Base-by-base conservation (phyloP, 768 basidiomycete genomes). In the Trametes punicea region DNA sequence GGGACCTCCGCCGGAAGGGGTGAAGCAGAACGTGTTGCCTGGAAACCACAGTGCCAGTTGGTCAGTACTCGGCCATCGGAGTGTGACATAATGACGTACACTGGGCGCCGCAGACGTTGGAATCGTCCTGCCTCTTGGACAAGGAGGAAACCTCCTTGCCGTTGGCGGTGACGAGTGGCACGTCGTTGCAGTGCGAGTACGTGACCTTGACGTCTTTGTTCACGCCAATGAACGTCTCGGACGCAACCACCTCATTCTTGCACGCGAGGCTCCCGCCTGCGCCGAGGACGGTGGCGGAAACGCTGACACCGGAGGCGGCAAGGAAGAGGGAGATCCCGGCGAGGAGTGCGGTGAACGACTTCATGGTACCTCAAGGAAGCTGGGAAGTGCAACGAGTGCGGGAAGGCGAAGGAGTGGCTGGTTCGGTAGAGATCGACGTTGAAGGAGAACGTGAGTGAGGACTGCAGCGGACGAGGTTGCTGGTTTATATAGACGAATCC, bases 1-100 rank as follows among this genome's bases (percentile, higher is more conserved):
- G 1, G 78, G 79, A 29, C 77, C 79, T 62, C 77, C 77, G 18
- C 76, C 77, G 2, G 75, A 60, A 2, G 76, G 75, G 9, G 62
- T 55, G 70, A 78, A 81, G 70, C 77, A 81, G 64, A 76, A 74
- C 6, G 73, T 76, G 55, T 57, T 66, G 45, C 34, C 34, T 36
- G 34, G 7, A 8, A n/a, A n/a, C n/a, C n/a, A n/a, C n/a, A 5
- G 34, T 8, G 34, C 34, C 13, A 10, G 13, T 16, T 6, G 55
- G 59, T 63, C 46, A 21, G 18, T 34, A 30, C 16, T 20, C n/a
- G 23, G 26, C n/a, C 33, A 4, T n/a, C 4, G 11, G 10, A 15
- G 49, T n/a, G 18, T 6, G 8, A 25, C 33, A 25, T 40, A 38
- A 13, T 15, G 38, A 53, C 71, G 51, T 57, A 78, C 79, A 81